Evolutionary conservation across 306 rosid genomes (phyloP).

Genomic region (Gynostemma pentaphyllum): DNA sequence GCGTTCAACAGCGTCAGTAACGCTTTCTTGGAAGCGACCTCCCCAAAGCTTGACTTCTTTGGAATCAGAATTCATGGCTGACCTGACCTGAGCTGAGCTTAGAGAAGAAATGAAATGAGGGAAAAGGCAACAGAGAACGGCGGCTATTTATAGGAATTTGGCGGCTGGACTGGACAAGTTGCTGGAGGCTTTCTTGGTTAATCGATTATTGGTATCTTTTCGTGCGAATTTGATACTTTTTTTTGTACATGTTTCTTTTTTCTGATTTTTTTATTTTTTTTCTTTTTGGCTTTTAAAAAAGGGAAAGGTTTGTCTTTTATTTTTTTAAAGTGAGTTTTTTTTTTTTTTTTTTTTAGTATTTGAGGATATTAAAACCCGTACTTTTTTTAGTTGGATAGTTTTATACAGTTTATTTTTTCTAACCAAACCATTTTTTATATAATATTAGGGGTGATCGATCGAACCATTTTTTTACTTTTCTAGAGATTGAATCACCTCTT

Average conservation of each 20-base stretch:
- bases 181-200: no score
- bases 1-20: constrained; percentile 79
- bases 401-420: no score
- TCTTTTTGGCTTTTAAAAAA: background rate
- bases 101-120: background rate
- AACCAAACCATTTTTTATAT: no score
- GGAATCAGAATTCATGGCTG: constrained; percentile 10
- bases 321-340: no score
- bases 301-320: no score
- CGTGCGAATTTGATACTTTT: background rate
- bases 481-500: no score
- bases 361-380: no score
- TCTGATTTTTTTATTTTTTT: background rate
- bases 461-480: no score
- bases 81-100: no score
- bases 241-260: background rate
- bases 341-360: no score
- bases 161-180: background rate
- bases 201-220: background rate
- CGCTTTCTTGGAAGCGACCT: constrained; percentile 78
- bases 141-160: background rate
- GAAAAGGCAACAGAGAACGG: background rate
- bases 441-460: no score
- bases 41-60: constrained; percentile 95
- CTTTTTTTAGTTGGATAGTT: no score